These are phyloP conservation scores for Metschnikowia chrysomelidarum DNA, from an alignment of 805 yeast species.

Conservation along the genomic window DNA sequence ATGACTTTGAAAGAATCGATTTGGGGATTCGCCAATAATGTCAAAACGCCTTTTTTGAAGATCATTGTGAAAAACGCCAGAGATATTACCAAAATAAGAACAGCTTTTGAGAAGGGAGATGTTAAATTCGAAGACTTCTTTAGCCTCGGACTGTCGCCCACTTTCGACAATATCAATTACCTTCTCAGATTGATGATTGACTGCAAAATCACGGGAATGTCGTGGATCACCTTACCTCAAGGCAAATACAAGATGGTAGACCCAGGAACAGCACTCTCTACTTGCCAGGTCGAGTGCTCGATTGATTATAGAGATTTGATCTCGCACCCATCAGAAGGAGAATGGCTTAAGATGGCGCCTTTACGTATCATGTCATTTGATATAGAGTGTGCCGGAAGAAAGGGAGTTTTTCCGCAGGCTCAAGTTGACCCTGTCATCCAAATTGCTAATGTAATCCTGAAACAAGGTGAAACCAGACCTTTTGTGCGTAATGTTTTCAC, in stretches of 20 bases:
- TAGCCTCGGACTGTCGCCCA: slow-evolving; percentile 52
- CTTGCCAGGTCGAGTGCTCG: slow-evolving; percentile 81
- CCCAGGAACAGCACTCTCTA: slow-evolving; percentile 47
- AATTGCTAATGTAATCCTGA: slow-evolving; percentile 90
- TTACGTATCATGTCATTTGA: slow-evolving; percentile 91
- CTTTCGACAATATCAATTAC: slow-evolving; percentile 90
- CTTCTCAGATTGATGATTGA: slow-evolving; percentile 87
- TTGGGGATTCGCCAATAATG: slow-evolving; percentile 89
- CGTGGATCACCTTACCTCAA: slow-evolving; percentile 89
- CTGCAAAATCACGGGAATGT: slow-evolving; percentile 91
- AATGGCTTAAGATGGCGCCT: slow-evolving; percentile 92
- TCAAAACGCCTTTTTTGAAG: slow-evolving; percentile 75
- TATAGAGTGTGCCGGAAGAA: slow-evolving; percentile 97
- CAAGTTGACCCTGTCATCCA: slow-evolving; percentile 92
- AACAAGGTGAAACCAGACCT: slow-evolving; percentile 80
- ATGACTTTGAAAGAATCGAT: slow-evolving; percentile 74
- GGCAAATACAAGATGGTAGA: slow-evolving; percentile 58
- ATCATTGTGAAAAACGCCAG: slow-evolving; percentile 65
- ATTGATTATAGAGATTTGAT: slow-evolving; percentile 67
- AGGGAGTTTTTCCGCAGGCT: slow-evolving; percentile 95
- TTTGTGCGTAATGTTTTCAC: slow-evolving; percentile 95
- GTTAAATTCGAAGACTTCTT: slow-evolving; percentile 63
- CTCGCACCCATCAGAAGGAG: slow-evolving; percentile 87
- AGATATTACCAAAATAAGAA: slow-evolving; percentile 64
- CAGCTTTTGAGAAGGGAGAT: slow-evolving; percentile 83